Base-by-base conservation (phyloP, 208 protist species). In the Angomonas deanei region DNA sequence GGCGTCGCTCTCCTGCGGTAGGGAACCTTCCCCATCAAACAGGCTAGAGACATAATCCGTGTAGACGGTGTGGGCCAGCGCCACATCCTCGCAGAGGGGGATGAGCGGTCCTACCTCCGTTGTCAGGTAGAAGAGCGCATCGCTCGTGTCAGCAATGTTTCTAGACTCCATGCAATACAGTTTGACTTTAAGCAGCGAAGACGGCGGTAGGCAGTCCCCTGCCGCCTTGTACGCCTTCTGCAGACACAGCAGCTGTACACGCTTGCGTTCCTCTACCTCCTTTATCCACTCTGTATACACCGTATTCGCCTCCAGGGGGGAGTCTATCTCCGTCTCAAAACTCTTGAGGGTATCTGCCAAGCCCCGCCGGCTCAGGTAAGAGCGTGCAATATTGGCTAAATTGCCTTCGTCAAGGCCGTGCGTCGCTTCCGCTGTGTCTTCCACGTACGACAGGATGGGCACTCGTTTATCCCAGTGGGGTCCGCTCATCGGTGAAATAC, bases 341-440 rank as follows among this genome's bases (percentile, higher is more conserved):
- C 76, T 70, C 23, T 49, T 56, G 13, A 90, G 70, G 0, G 86
- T 85, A 48, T 87, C 76, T 0, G 81, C 66, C 30, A 90, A 66
- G 1, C 86, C 86, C n/a, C 74, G 71, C 1, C 80, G 66, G 13
- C 74, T 64, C 2, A 93, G 70, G 56, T 90, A 88, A 6, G 86
- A 87, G 30, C 79, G 82, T 26, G 90, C 57, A 56, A 93, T 78
- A 21, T 74, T 62, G 3, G 70, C 49, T 26, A 93, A 49, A n/a
- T 67, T 59, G 26, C 39, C 54, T 70, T 93, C 80, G 48, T 93
- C 86, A 26, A 75, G 75, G 1, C 74, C 76, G 3, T 67, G 68
- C 59, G 89, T 82, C n/a, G 66, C 67, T 17, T 86, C 77, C 24
- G 86, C 82, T 1, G 83, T 82, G 62, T 88, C 80, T 69, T 93